Evolutionary conservation across 768 basidiomycete genomes (phyloP), one percentile per base, ranked within the genome.

Genomic region (Auricularia sp.): DNA sequence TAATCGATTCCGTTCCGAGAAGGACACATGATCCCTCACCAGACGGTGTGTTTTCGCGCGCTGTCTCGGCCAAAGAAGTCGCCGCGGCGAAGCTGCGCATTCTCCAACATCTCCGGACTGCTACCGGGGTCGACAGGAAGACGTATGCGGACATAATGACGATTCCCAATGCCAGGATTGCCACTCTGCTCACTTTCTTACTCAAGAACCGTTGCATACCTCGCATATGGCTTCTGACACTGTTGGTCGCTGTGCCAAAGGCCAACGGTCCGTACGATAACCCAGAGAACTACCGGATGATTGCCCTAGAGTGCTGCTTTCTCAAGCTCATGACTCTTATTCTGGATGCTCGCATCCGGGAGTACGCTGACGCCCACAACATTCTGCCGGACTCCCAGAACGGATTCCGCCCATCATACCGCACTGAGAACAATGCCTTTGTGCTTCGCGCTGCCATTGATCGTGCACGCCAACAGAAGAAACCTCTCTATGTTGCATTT

Each of bases 391-490:
- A 61, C 3, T 71, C 72, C 0, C 76, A 76, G 63, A 76, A 74
- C 63, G 74, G 75, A 0, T 76, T 76, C 58, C 64, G 73, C 5
- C 47, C 58, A 0, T 67, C 67, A 0, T 70, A 69, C 42, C 70
- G 72, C 3, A 76, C 74, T 1, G 70, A 73, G 62, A 71, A 76
- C 65, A 76, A 76, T 65, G 66, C 66, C 0, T 72, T 69, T 54
- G 62, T 71, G 0, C 69, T 73, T 13, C 66, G 69, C 1, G 45
- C 66, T 2, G 68, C 67, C 4, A 70, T 73, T 18, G 69, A 73
- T 21, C 58, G 61, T 33, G 69, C 69, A 1, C 62, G 65, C 2
- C 39, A 64, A 1, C 5, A 39, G 6, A 65, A 66, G 0, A 35
- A 65, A 8, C 63, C 70, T 1, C 68, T 72, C 1, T 73, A 64